A percentile compares a stretch with the other conserved stretches of the same genome.
Conservation (phyloP, 768 basidiomycete species). For the Rubroboletus satanas region DNA sequence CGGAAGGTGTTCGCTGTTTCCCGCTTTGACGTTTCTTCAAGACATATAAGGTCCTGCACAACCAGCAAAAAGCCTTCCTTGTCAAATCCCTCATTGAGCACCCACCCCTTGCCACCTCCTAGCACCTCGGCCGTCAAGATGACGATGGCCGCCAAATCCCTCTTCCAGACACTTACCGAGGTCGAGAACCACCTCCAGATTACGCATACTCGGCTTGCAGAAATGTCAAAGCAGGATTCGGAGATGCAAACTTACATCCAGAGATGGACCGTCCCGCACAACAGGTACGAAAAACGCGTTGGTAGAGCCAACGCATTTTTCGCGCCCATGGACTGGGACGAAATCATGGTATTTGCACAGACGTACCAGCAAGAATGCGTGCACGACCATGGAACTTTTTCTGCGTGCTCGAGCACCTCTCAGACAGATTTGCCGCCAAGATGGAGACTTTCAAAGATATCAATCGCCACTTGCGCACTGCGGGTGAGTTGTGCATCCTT, state of each 20-base stretch:
- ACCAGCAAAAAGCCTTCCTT: neutral
- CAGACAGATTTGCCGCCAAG: neutral
- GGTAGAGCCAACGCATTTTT: neutral
- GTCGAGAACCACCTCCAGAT: neutral
- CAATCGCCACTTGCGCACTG: neutral
- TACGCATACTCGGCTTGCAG: neutral
- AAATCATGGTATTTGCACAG: neutral
- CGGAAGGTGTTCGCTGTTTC: no score
- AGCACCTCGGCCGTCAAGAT: neutral
- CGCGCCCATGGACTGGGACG: neutral
- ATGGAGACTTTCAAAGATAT: neutral
- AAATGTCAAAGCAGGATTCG: neutral
- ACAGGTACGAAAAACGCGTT: neutral
- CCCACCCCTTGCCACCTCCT: no score
- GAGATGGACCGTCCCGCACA: neutral
- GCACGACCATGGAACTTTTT: neutral
- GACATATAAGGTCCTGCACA: neutral
- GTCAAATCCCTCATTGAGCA: neutral
- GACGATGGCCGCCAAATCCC: neutral
- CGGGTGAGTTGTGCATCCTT: neutral
- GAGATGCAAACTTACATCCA: neutral
- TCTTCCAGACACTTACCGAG: neutral
- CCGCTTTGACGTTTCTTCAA: neutral
- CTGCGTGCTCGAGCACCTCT: constrained; percentile 3
- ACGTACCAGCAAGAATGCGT: neutral